Evolutionary conservation across 495 filamentous ascomycete genomes (phyloP), one percentile per base, ranked within the genome.

Genomic region (Lindgomyces ingoldianus): DNA sequence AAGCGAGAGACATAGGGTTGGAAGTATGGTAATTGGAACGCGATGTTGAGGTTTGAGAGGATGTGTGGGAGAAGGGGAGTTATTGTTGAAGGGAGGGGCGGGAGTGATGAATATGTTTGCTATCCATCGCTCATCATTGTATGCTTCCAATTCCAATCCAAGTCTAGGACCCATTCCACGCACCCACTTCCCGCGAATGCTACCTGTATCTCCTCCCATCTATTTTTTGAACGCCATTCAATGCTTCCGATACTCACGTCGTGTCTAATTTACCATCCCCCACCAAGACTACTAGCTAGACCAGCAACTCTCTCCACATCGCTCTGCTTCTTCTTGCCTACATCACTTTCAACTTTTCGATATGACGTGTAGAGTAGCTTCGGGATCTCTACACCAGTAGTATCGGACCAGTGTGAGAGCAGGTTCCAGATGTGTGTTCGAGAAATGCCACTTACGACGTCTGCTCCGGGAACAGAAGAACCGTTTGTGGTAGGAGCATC

Each of bases 281-380:
- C 93, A 53, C 93, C 94, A 45, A 93, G 90, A 79, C 92, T 96
- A 51, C 91, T 88, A 22, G 94, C 95, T 70, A 98, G 79, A 71
- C 95, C 91, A 48, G 91, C 87, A 18, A 94, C 92, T 56, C 88
- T 84, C 60, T 91, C 86, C n/a, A 90, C 89, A 73, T 89, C 88
- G 57, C 76, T 82, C 14, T 74, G 68, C 69, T 68, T 85, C 46
- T 84, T 80, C 75, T 94, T 95, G 44, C 93, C 93, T 11, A 98
- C 90, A 76, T 97, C 92, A 74, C 96, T 96, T 68, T 96, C 88
- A 2, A 98, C 93, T 75, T 89, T 85, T 49, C 94, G 85, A 74
- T 92, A 98, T 33, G 84, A 92, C 41, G 94, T 98, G 71, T 86
- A 90, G 21, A 86, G 84, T 69, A 98, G 75, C 65, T 84, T 91